Percentiles rank a stretch among this genome's conserved stretches.
These are phyloP conservation scores for Fusarium nodosum DNA, from an alignment of 2,329 filamentous ascomycete genomes.

Conservation along the genomic window DNA sequence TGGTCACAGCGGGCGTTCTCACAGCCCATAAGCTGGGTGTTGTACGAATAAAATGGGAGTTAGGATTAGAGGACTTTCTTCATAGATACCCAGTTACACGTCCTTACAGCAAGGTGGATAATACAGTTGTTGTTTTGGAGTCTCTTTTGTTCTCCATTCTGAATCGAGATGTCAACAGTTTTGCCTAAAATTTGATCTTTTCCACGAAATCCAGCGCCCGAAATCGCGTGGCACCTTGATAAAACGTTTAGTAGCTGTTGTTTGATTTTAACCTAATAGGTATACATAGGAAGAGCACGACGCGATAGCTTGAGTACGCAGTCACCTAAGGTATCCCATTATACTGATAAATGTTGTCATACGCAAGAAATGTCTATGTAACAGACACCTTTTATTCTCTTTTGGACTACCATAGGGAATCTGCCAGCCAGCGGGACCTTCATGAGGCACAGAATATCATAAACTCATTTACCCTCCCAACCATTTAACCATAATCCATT, in stretches of 20 bases:
- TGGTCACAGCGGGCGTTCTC: not conserved
- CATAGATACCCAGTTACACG: constrained; percentile 8
- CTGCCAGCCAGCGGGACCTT: constrained; percentile 42
- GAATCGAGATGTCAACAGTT: not conserved
- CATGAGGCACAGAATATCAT: constrained; percentile 49
- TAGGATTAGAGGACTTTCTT: constrained; percentile 18
- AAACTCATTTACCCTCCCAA: constrained; percentile 49
- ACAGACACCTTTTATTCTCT: constrained; percentile 35
- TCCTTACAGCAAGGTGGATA: not conserved
- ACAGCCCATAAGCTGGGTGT: not conserved
- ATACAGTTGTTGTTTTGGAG: not conserved
- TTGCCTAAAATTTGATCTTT: not conserved
- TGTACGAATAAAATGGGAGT: not conserved
- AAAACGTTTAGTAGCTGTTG: not conserved
- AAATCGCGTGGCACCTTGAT: not conserved
- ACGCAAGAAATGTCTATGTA: constrained; percentile 41
- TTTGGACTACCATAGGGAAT: constrained; percentile 42
- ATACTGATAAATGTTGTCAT: not conserved
- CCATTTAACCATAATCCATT: constrained; percentile 54
- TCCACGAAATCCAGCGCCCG: not conserved
- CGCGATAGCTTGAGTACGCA: not conserved
- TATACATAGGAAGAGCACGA: not conserved
- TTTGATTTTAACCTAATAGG: not conserved
- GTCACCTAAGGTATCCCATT: not conserved
- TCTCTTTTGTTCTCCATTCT: not conserved